Evolutionary conservation across 371 early-diverging fungal genomes (phyloP), one percentile per base, ranked within the genome.

Genomic region (Mucor indicus): DNA sequence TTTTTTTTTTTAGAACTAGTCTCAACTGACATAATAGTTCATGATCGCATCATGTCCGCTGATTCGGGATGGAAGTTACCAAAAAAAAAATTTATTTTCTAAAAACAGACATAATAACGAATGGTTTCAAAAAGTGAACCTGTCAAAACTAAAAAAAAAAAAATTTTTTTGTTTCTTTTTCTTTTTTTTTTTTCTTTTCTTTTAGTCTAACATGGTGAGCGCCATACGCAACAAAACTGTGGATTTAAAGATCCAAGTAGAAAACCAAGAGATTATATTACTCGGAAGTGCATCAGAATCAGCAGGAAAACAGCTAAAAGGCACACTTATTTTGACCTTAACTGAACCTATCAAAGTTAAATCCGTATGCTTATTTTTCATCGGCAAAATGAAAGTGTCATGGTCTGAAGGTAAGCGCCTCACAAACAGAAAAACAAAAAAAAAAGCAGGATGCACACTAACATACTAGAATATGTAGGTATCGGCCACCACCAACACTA

Each of bases 201-300:
- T 21, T 44, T 22, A 24, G 1, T 44, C 21, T 27, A 20, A 17
- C 16, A 53, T 54, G 54, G 54, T 54, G 11, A 47, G 54, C 30
- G 39, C 53, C 13, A 53, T 53, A 32, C 44, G 53, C 21, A 38
- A 53, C 16, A 62, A 55, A 38, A 41, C 57, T 49, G 53, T 30
- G n/a, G 67, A 68, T 16, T 40, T 74, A 4, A 53, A 53, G 31
- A 70, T 74, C 11, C 55, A 63, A 22, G 37, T 74, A 13, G 49
- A 50, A 4, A 44, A 55, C 2, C 49, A 62, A 16, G 58, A 59
- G 6, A 49, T 74, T 17, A 21, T 69, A 19, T 38, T 74, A 17
- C 53, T 65, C 19, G 35, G 35, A 13, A 13, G n/a, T 13, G 13
- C 35, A 11, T 33, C 35, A 1, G 61, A 65, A 47, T 48, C 65